Base-by-base conservation (phyloP, 768 basidiomycete species). In the Tulasnella sp. region DNA sequence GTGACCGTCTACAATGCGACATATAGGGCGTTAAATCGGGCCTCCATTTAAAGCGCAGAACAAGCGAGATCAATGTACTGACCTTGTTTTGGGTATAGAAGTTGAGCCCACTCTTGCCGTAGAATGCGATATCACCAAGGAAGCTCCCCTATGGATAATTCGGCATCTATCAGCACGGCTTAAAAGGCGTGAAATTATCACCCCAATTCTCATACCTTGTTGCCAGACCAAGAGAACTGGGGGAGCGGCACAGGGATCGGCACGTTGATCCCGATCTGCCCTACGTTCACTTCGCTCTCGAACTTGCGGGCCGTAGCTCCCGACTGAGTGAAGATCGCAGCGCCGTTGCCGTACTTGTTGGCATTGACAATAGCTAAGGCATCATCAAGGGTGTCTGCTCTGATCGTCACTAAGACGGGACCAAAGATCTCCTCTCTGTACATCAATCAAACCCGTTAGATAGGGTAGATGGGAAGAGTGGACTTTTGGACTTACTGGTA, bases 221-320 rank as follows among this genome's bases (percentile, higher is more conserved):
- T 94, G 25, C 96, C 94, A 65, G 87, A 91, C 91, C 91, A 94
- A 27, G 90, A 81, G 74, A 96, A 97, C 88, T 96, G 93, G 15
- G 76, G 77, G 29, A 86, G 73, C 46, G 94, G 94, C 4, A 99
- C 94, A 12, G 92, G 88, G 52, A 91, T 91, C 2, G 89, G 87
- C 8, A 92, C 84, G 68, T 93, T 97, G 70, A 97, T 82, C 45
- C 94, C 94, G 66, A 99, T 81, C 71, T 89, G 92, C 22, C 92
- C 92, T 53, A 91, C 83, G 63, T 97, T 88, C 54, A 94, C 83
- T 48, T 83, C 78, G 11, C 75, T 75, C 73, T 98, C 94, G 63
- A 96, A 99, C 70, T 87, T 89, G 58, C 94, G 82, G 17, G 92
- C 94, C 5, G 92, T 91, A 31, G 94, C 89, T 15, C 94, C 96